These are phyloP conservation scores for Massarina eburnea DNA, from an alignment of 2,329 filamentous ascomycete genomes.

Conservation along the genomic window DNA sequence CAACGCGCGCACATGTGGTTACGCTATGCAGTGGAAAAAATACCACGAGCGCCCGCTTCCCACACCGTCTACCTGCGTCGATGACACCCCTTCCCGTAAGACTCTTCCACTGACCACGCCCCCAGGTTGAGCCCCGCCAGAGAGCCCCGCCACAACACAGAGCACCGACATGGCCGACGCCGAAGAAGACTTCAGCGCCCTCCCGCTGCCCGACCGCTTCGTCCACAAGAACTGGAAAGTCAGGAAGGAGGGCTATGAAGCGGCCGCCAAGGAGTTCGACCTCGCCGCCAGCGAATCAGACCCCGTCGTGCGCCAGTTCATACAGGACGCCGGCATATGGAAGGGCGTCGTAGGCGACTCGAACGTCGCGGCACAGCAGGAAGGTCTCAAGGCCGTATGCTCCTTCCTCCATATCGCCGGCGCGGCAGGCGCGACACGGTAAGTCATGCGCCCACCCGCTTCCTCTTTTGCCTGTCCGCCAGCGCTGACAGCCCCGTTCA, in stretches of 20 bases:
- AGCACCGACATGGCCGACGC: conserved; percentile 68
- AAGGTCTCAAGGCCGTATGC: conserved; percentile 84
- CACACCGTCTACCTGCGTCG: no score
- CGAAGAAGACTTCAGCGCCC: conserved; percentile 77
- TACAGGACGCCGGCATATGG: conserved; percentile 83
- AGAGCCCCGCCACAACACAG: conserved; percentile 9
- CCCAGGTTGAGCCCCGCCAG: neutral
- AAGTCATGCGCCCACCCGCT: conserved; percentile 26
- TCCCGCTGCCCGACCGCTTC: conserved; percentile 79
- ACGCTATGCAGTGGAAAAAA: no score
- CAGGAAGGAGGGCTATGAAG: conserved; percentile 91
- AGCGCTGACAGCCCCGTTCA: conserved; percentile 38
- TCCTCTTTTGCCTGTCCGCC: neutral
- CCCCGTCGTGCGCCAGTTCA: conserved; percentile 82
- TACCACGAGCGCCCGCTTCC: no score
- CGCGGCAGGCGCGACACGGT: conserved; percentile 72
- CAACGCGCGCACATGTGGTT: no score
- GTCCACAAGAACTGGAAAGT: conserved; percentile 97
- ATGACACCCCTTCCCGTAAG: no score
- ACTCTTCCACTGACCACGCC: neutral
- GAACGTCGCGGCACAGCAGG: conserved; percentile 95
- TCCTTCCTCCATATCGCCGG: conserved; percentile 92
- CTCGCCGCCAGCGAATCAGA: conserved; percentile 81
- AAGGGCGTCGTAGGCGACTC: conserved; percentile 91
- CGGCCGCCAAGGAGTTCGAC: conserved; percentile 84